Evolutionary conservation across 148 eudicot genomes (phyloP).

Genomic region (Mesembryanthemum crystallinum): DNA sequence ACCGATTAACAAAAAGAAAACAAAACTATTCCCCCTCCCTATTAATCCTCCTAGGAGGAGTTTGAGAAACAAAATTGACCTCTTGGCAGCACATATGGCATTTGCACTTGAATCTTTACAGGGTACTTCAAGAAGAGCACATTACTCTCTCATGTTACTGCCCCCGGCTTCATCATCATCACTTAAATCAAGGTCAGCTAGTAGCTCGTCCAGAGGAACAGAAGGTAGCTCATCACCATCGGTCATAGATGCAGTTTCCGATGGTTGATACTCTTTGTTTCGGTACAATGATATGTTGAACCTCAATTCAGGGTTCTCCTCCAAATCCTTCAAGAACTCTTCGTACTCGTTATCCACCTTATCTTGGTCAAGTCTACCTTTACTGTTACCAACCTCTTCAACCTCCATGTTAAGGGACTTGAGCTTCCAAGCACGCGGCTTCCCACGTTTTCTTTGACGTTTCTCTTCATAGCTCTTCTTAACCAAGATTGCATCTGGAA

Average conservation of each 20-base stretch:
- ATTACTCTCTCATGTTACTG: conserved; percentile 50
- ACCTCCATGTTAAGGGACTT: conserved; percentile 65
- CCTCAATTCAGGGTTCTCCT: conserved; percentile 75
- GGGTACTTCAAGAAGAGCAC: neutral
- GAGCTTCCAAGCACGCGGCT: conserved; percentile 78
- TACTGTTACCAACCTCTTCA: conserved; percentile 34
- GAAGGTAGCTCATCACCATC: conserved; percentile 64
- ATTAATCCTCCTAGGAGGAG: too few species aligned
- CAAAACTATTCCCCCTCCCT: too few species aligned
- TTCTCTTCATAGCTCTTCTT: conserved; percentile 82
- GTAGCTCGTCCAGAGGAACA: conserved; percentile 65
- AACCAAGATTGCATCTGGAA: conserved; percentile 57
- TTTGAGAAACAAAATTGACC: neutral
- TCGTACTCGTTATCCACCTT: conserved; percentile 60
- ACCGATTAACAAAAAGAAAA: too few species aligned
- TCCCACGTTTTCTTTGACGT: conserved; percentile 53
- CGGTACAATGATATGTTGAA: conserved; percentile 58
- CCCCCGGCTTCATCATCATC: conserved; percentile 33
- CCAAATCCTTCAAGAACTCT: conserved; percentile 59
- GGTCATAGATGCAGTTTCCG: conserved; percentile 47
- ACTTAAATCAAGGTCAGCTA: conserved; percentile 55
- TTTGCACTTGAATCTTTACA: neutral
- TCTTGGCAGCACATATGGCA: neutral
- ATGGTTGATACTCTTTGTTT: conserved; percentile 55
- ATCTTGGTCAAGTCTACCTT: conserved; percentile 44